Conservation (phyloP, 108 stramenopile species). For the Stephanodiscus minutulus region DNA sequence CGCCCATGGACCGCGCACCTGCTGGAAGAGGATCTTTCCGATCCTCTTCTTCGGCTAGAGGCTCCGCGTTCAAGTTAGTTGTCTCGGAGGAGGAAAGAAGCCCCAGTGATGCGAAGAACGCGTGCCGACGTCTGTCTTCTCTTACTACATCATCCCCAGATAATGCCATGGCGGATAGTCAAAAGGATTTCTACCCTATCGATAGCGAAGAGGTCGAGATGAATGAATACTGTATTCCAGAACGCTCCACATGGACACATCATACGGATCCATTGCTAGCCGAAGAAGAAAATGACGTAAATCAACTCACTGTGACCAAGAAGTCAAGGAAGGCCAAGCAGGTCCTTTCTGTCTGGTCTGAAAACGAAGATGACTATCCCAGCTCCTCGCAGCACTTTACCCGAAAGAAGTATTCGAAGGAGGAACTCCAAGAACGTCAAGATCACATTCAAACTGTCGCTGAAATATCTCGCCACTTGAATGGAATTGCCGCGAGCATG, state of each 20-base stretch:
- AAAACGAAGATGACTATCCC: conserved; percentile 16
- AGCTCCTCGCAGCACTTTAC: conserved; percentile 5
- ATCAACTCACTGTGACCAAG: not conserved
- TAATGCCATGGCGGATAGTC: not conserved
- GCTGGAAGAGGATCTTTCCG: conserved; percentile 27
- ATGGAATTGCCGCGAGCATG: conserved; percentile 21
- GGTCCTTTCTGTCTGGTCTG: not conserved
- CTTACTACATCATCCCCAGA: not conserved
- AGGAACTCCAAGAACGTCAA: conserved; percentile 24
- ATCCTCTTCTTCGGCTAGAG: conserved; percentile 5
- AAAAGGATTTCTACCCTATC: not conserved
- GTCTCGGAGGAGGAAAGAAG: conserved; percentile 28
- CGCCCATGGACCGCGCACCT: conserved; percentile 10
- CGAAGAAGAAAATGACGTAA: not conserved
- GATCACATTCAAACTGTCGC: conserved; percentile 17
- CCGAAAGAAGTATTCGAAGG: conserved; percentile 12
- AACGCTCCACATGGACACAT: not conserved
- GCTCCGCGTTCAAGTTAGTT: conserved; percentile 18
- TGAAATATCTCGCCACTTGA: conserved; percentile 37
- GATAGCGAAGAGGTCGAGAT: not conserved
- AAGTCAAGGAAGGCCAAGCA: not conserved
- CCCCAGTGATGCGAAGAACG: conserved; percentile 4
- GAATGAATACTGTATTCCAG: conserved; percentile 1
- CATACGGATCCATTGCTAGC: not conserved
- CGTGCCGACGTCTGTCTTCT: not conserved